phyloP scores from a whole-genome alignment of 2,329 filamentous ascomycete species.

The Cladosporium sp. region DNA sequence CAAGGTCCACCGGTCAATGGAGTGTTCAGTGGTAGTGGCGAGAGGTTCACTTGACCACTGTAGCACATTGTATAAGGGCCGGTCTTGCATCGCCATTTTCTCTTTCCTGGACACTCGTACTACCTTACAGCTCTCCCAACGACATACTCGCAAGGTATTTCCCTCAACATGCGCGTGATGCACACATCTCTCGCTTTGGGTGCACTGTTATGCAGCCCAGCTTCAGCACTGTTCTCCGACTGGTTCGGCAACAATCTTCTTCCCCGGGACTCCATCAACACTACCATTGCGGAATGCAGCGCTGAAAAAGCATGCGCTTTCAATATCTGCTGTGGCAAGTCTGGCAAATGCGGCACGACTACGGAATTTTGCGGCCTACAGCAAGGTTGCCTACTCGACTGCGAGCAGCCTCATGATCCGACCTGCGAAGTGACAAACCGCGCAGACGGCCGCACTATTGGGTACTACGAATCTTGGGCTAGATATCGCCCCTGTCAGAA shows the following conservation, averaged over 20 bases:
- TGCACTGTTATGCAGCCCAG: not conserved
- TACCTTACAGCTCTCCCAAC: not conserved
- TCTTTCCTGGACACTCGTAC: not conserved
- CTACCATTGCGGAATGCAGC: constrained; percentile 15
- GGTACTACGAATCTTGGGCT: constrained; percentile 21
- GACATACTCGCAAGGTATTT: not conserved
- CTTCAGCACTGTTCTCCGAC: not conserved
- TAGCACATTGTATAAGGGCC: too few species aligned
- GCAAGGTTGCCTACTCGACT: constrained; percentile 13
- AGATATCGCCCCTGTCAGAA: constrained; percentile 11
- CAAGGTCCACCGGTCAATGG: too few species aligned
- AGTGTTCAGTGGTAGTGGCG: too few species aligned
- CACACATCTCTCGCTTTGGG: not conserved
- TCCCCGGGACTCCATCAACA: not conserved
- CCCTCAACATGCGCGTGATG: not conserved
- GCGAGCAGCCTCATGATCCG: not conserved
- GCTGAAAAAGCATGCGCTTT: constrained; percentile 18
- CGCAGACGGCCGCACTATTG: constrained; percentile 9
- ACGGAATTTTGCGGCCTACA: constrained; percentile 16
- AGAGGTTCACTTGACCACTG: too few species aligned
- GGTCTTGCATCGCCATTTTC: too few species aligned
- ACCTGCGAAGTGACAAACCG: not conserved
- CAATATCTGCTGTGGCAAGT: constrained; percentile 19
- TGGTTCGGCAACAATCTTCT: not conserved
- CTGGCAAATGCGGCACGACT: constrained; percentile 17